These are phyloP conservation scores for Pulicaria dysenterica DNA, from an alignment of 129 eudicot species.

Conservation along the genomic window DNA sequence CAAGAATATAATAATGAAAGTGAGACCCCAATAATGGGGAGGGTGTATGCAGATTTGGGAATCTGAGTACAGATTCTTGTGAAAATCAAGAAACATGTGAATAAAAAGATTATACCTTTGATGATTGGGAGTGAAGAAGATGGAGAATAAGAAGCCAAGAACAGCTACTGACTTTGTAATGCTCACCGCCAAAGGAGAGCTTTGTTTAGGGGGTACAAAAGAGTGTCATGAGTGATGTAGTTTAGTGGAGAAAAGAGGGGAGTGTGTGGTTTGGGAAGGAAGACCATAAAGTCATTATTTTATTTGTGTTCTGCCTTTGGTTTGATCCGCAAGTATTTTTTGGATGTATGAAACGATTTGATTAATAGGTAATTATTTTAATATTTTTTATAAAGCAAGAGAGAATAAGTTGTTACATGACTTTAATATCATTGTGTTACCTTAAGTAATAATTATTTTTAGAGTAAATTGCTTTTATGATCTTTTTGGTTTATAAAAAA, in stretches of 20 bases:
- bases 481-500: too few relatives aligned
- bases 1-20: slow-evolving; percentile 11
- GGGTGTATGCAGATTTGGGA: slow-evolving; percentile 22
- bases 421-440: too few relatives aligned
- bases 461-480: too few relatives aligned
- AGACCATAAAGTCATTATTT: too few relatives aligned
- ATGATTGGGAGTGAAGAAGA: slow-evolving; percentile 20
- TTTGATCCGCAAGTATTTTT: too few relatives aligned
- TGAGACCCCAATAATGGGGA: not conserved
- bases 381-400: too few relatives aligned
- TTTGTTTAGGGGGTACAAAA: not conserved
- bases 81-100: slow-evolving; percentile 23
- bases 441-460: too few relatives aligned
- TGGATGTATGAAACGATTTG: too few relatives aligned
- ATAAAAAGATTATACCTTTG: slow-evolving; percentile 26
- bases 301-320: too few relatives aligned
- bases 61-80: slow-evolving; percentile 19
- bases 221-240: slow-evolving; percentile 26
- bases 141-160: slow-evolving; percentile 8
- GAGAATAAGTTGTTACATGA: too few relatives aligned
- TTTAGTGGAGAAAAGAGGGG: slow-evolving; percentile 28
- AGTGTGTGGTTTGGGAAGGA: too few relatives aligned
- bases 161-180: not conserved
- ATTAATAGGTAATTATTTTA: too few relatives aligned
- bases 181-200: slow-evolving; percentile 34